Conservation (phyloP, 225 moss, liverwort and hornwort genomes). For the Pseudisothecium myosuroides region DNA sequence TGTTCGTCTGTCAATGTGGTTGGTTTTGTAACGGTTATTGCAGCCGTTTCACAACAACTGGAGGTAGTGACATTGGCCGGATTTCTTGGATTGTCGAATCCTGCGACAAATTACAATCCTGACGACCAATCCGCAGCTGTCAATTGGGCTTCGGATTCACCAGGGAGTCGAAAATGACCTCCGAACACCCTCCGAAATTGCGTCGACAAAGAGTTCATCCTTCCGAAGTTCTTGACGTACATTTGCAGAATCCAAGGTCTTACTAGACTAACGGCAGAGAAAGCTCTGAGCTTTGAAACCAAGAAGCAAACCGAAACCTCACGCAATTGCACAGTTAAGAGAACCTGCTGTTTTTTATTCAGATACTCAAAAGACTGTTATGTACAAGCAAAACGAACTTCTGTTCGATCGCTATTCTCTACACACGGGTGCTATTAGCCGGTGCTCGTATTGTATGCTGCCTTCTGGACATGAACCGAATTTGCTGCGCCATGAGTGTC, state of each 20-base stretch:
- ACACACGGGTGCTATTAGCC: neutral
- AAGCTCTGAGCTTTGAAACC: neutral
- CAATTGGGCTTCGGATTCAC: no score
- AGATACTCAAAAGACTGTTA: neutral
- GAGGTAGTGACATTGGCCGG: neutral
- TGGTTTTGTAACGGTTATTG: neutral
- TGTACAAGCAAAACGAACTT: neutral
- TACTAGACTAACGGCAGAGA: neutral
- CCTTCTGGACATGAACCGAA: neutral
- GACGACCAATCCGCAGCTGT: neutral
- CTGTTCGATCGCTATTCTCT: neutral
- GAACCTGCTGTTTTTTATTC: neutral
- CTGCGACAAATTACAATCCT: neutral
- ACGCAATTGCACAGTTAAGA: neutral
- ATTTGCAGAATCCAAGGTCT: neutral
- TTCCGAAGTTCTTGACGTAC: neutral
- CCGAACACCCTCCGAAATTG: neutral
- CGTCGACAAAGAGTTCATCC: neutral
- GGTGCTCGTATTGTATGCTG: neutral
- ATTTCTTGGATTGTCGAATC: neutral
- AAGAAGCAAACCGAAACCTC: neutral
- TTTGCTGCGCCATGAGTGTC: neutral
- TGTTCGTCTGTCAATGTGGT: neutral
- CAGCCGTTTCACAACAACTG: neutral
- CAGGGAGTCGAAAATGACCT: neutral